A percentile compares a stretch with the other conserved stretches of the same genome.
Conservation (phyloP, 164 flowering plant genomes). For the Kalanchoe fedtschenkoi region DNA sequence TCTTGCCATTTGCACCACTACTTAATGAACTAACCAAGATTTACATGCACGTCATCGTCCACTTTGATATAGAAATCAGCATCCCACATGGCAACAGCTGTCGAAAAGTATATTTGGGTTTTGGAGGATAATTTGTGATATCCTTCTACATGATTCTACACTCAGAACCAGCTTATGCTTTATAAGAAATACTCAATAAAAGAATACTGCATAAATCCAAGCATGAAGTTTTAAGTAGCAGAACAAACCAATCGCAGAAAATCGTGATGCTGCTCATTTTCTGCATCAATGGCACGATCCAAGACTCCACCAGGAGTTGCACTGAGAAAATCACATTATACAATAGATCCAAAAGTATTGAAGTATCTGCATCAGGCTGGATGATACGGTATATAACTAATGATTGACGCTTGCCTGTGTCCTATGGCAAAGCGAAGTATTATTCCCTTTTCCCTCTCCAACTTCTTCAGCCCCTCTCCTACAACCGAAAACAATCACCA, state of each 20-base stretch:
- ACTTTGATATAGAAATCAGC: conserved; percentile 92
- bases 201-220: not conserved
- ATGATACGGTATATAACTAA: not conserved
- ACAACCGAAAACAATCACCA: not conserved
- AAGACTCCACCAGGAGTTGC: conserved; percentile 78
- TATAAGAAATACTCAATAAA: not conserved
- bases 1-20: not conserved
- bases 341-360: not conserved
- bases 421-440: conserved; percentile 89
- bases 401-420: conserved; percentile 47
- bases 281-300: conserved; percentile 85
- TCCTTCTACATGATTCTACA: conserved; percentile 91
- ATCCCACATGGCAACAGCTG: conserved; percentile 92
- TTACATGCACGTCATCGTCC: conserved; percentile 92
- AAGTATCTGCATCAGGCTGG: not conserved
- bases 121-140: conserved; percentile 85
- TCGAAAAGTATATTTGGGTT: conserved; percentile 78
- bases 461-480: conserved; percentile 56
- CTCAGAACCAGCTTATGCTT: not conserved
- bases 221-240: not conserved
- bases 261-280: conserved; percentile 69
- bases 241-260: conserved; percentile 65
- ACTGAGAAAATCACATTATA: conserved; percentile 28
- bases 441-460: conserved; percentile 80
- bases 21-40: conserved; percentile 51